Base-by-base conservation (phyloP, 108 stramenopile species). In the Skeletonema menzelii region DNA sequence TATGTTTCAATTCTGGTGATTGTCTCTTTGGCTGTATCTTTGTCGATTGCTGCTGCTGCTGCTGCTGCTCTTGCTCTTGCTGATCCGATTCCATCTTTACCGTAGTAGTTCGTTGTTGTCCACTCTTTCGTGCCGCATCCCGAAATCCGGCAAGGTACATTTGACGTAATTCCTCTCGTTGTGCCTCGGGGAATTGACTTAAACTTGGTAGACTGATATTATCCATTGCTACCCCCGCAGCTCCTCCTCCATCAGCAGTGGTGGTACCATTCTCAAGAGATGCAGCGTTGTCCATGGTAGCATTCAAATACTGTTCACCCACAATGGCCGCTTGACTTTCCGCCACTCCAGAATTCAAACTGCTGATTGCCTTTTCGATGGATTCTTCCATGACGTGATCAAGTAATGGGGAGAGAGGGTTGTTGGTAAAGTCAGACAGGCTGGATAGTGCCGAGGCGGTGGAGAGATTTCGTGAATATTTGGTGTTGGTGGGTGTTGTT, bases 91-190 rank as follows among this genome's bases (percentile, higher is more conserved):
- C 71, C 22, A 60, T 27, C 26, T 35, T 58, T 31, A 26, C 11
- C 31, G n/a, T n/a, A n/a, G n/a, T n/a, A n/a, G n/a, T n/a, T n/a
- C n/a, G n/a, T n/a, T n/a, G n/a, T n/a, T n/a, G n/a, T n/a, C n/a
- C n/a, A 19, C 30, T 38, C 31, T 73, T 78, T 22, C 55, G 60
- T 28, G 84, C 84, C 0, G 91, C 94, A 46, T 90, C 91, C 19
- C 85, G 73, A 84, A 92, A 95, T 56, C 94, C 94, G 8, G 94
- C 94, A 27, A 95, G 64, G 28, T 95, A 95, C 91, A 92, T 92
- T 59, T 89, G 87, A 46, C 88, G 85, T 53, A 95, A 74, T 58
- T 95, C 88, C 58, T 88, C 93, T 27, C 88, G 75, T 66, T 85
- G 85, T 7, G 76, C 70, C 14, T 56, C 75, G 22, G 78, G 79